A percentile compares a stretch with the other conserved stretches of the same genome.
These are phyloP conservation scores for Glaciozyma antarctica DNA, from an alignment of 768 basidiomycete species.

Conservation along the genomic window DNA sequence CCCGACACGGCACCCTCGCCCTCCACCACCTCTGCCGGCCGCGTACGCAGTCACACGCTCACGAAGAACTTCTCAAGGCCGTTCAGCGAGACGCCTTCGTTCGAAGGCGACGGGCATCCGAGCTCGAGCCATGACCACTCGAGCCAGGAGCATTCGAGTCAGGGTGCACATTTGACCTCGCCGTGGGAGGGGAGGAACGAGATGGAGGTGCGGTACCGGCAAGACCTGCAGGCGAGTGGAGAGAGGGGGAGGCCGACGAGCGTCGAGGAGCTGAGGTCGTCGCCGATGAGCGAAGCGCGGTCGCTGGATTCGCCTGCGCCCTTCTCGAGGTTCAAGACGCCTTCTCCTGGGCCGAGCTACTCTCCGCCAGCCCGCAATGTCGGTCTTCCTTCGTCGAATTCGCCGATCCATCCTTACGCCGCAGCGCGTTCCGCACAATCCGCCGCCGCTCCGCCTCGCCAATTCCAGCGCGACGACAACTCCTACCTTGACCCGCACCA, in stretches of 20 bases:
- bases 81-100: background rate
- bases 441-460: background rate
- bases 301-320: background rate
- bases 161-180: conserved; percentile 9
- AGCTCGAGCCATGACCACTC: background rate
- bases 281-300: background rate
- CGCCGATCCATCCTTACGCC: background rate
- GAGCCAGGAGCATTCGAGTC: background rate
- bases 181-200: conserved; percentile 15
- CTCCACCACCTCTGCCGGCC: background rate
- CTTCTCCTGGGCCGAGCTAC: background rate
- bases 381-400: conserved; percentile 5
- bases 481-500: background rate
- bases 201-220: background rate
- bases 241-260: background rate
- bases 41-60: background rate
- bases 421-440: background rate
- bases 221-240: background rate
- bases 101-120: background rate
- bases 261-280: background rate
- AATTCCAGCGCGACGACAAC: background rate
- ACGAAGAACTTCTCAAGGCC: conserved; percentile 22
- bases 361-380: background rate
- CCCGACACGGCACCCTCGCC: background rate
- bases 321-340: background rate